Conservation (phyloP, 176 grass and related monocot species). For the Dactylis glomerata region DNA sequence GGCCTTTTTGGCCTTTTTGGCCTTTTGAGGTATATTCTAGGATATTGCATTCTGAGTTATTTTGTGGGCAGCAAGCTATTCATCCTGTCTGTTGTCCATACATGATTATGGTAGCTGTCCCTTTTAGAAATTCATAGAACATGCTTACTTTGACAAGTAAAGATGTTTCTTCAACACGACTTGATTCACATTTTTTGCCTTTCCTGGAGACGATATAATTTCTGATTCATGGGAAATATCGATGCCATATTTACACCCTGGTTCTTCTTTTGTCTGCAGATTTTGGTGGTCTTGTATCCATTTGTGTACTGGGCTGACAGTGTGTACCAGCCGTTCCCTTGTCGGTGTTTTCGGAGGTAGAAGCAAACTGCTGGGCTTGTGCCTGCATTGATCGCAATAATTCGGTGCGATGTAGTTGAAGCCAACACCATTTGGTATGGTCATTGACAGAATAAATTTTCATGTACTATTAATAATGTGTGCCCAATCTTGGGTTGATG, state of each 20-base stretch:
- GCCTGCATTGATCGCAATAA: conserved; percentile 17
- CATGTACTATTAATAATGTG: background rate
- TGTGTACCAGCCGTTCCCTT: background rate
- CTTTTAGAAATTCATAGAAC: background rate
- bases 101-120: background rate
- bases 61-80: background rate
- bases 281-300: background rate
- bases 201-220: background rate
- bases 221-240: background rate
- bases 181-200: background rate
- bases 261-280: background rate
- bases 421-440: background rate
- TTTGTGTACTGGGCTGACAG: background rate
- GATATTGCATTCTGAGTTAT: background rate
- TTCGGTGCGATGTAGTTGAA: background rate
- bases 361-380: background rate
- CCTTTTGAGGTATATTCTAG: background rate
- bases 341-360: background rate
- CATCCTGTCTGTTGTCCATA: background rate
- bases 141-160: background rate
- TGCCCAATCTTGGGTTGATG: background rate
- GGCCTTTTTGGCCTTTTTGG: background rate
- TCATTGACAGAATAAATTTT: background rate
- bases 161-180: background rate
- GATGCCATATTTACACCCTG: background rate